These are phyloP conservation scores for Tulasnella sp. DNA, from an alignment of 768 basidiomycete genomes.

Conservation along the genomic window DNA sequence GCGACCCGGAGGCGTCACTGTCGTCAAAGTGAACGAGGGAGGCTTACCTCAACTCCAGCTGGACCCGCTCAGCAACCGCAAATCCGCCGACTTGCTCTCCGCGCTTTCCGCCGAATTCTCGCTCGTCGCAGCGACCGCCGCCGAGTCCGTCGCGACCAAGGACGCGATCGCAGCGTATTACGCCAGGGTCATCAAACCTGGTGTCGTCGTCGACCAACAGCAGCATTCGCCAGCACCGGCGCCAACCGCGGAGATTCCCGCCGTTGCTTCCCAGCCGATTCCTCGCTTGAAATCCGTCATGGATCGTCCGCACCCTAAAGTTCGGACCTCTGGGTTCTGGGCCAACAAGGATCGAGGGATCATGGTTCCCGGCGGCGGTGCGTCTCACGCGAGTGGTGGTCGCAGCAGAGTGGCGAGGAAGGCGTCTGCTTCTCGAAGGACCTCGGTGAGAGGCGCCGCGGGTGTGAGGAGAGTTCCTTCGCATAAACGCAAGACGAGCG, in stretches of 20 bases:
- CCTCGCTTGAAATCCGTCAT: neutral
- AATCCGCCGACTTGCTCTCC: neutral
- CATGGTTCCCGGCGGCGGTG: neutral
- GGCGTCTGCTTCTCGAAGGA: neutral
- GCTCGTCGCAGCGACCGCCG: neutral
- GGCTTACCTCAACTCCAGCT: neutral
- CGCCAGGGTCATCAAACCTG: neutral
- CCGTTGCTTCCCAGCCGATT: neutral
- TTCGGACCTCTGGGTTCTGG: slow-evolving; percentile 1
- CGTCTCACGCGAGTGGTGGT: no score
- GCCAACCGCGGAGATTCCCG: neutral
- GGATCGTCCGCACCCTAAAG: neutral
- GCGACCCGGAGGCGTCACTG: neutral
- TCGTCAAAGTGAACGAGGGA: neutral
- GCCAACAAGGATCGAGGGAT: neutral
- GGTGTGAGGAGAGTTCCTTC: neutral
- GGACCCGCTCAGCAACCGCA: neutral
- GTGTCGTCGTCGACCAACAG: neutral
- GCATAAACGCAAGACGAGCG: neutral
- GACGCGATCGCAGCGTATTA: neutral
- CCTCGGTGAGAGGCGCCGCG: neutral
- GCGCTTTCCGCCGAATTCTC: neutral
- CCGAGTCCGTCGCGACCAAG: neutral
- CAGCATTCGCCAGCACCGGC: neutral
- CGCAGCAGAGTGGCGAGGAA: neutral